Percentiles rank a stretch among this genome's conserved stretches.
These are phyloP conservation scores for Tephrocybe sp. DNA, from an alignment of 768 basidiomycete genomes.

Conservation along the genomic window DNA sequence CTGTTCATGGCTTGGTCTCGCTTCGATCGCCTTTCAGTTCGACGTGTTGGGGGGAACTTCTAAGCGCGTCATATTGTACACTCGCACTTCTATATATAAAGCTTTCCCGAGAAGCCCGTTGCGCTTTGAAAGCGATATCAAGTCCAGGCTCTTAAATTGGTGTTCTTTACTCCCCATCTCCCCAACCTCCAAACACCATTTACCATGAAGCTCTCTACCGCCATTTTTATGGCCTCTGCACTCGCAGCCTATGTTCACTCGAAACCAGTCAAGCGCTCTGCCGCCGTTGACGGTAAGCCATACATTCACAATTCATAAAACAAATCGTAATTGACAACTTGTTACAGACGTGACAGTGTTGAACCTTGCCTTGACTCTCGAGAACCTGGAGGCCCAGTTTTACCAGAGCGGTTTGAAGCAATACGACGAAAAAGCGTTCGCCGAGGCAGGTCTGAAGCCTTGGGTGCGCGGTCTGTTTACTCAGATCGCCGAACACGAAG, in stretches of 20 bases:
- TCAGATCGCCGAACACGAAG: conserved; percentile 55
- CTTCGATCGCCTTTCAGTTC: too few species aligned
- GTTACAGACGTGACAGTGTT: conserved; percentile 26
- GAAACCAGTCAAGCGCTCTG: conserved; percentile 3
- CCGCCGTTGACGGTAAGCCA: conserved; percentile 2
- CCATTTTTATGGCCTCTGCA: neutral
- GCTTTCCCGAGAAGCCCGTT: conserved; percentile 5
- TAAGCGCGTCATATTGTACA: too few species aligned
- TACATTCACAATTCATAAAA: neutral
- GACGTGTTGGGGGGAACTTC: too few species aligned
- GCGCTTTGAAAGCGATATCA: neutral
- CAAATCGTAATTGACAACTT: neutral
- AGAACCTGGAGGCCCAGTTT: conserved; percentile 38
- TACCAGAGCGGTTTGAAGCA: conserved; percentile 38
- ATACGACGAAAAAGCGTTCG: conserved; percentile 45
- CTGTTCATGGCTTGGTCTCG: too few species aligned
- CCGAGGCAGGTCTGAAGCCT: conserved; percentile 42
- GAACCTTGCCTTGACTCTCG: conserved; percentile 30
- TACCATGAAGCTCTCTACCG: conserved; percentile 1
- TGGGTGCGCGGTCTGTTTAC: conserved; percentile 47
- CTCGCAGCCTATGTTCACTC: conserved; percentile 3
- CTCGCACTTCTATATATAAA: neutral
- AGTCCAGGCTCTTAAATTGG: neutral
- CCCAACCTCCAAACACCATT: neutral
- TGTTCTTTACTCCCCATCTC: neutral